A percentile compares a stretch with the other conserved stretches of the same genome.
phyloP scores from a whole-genome alignment of 176 grass and related monocot species.

The Dendrocalamus sinicus region DNA sequence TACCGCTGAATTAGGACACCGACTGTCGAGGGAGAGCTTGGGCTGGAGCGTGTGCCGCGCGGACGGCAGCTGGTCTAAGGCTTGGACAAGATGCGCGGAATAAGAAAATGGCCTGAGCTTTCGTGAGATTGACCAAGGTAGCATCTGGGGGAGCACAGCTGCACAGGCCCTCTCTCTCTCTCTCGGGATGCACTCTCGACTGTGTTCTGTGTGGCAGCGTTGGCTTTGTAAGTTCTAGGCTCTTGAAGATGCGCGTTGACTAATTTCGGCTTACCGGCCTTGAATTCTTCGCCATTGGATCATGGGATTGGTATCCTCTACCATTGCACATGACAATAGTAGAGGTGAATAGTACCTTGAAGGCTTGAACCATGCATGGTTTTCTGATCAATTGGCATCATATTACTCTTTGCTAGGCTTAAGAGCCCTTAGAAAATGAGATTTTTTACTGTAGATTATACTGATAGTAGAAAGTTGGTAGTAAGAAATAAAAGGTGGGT shows the following conservation, averaged over 20 bases:
- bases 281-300: no score
- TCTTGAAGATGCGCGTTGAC: neutral
- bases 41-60: no score
- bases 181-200: slow-evolving; percentile 22
- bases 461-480: no score
- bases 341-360: no score
- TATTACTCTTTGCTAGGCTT: no score
- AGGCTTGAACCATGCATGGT: neutral
- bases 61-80: no score
- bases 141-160: neutral
- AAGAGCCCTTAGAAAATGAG: no score
- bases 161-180: neutral
- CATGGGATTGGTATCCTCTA: no score
- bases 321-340: neutral
- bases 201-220: neutral
- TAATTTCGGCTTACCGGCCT: neutral
- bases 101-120: slow-evolving; percentile 38
- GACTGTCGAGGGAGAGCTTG: no score
- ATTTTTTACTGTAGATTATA: no score
- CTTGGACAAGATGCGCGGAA: neutral
- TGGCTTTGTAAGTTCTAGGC: no score
- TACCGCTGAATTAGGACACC: neutral
- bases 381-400: neutral
- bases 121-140: neutral
- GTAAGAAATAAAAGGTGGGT: no score